These are phyloP conservation scores for Agaricales sp. DNA, from an alignment of 1,284 basidiomycete species.

Conservation along the genomic window DNA sequence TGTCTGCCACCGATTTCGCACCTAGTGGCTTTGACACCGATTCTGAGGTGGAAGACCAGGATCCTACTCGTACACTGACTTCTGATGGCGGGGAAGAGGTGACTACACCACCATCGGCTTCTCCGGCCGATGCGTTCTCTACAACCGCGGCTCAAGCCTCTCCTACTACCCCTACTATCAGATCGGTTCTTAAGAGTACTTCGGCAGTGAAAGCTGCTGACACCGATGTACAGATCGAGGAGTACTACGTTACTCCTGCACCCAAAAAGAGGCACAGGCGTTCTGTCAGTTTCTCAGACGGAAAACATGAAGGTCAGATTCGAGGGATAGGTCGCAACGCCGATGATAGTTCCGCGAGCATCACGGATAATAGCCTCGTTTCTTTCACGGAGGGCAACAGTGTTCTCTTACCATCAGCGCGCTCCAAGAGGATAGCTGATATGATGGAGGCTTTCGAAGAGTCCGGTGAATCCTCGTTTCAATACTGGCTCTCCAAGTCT, in stretches of 20 bases:
- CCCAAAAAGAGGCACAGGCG: conserved; percentile 43
- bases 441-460: conserved; percentile 67
- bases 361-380: conserved; percentile 25
- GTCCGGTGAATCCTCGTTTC: conserved; percentile 46
- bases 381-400: conserved; percentile 2
- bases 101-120: conserved; percentile 7
- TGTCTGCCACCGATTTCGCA: neutral
- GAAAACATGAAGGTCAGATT: conserved; percentile 77
- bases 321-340: conserved; percentile 40
- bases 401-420: conserved; percentile 35
- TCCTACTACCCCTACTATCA: conserved; percentile 30
- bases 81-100: neutral
- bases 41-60: neutral
- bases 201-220: conserved; percentile 44
- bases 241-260: conserved; percentile 40
- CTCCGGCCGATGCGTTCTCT: conserved; percentile 2
- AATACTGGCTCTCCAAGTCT: conserved; percentile 16
- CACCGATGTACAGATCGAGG: conserved; percentile 36
- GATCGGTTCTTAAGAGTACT: conserved; percentile 45
- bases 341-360: conserved; percentile 23
- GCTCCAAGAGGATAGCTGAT: conserved; percentile 71
- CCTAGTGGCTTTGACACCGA: conserved; percentile 1
- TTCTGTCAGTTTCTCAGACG: conserved; percentile 93
- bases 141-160: conserved; percentile 12
- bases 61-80: neutral